Evolutionary conservation across 441 rosid genomes (phyloP), one percentile per base, ranked within the genome.

Genomic region (Populus trichocarpa): DNA sequence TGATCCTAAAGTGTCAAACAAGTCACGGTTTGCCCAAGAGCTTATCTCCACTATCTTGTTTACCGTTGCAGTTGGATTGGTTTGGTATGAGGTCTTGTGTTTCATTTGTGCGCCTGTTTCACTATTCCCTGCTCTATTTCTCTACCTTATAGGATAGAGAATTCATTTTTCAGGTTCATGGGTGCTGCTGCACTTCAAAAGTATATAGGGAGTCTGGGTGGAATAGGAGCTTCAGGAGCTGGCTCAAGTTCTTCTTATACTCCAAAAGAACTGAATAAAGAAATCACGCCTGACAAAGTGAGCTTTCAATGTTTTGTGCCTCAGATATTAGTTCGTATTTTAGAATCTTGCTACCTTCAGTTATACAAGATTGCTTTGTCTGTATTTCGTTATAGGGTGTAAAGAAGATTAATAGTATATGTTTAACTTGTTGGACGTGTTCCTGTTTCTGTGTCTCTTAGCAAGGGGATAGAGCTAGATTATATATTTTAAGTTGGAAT

Each of bases 191-290:
- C 97, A 53, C 94, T 94, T 77, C 97, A 93, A 79, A 94, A 90
- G 87, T 96, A 94, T 82, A 85, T 93, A 73, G 99, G 96, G 74
- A 90, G 96, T 87, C 84, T 93, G 74, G 98, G 98, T 83, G 98
- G 99, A 76, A 93, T 96, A 74, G 99, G 98, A 84, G 74, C 98
- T 79, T 94, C 99, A 63, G 98, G 99, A 73, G 98, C 93, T 82
- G 98, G 99, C 74, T 96, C 99, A 38, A 90, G 93, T 85, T 94
- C 98, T 82, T 94, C 97, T 69, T 94, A 91, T 85, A 33, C 97
- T 68, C 93, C 99, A 46, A 96, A 96, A 84, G 99, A 96, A 71
- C 74, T 90, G 81, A 96, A 94, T 86, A 94, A 92, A 87, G 98
- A 96, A 87, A 88, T 91, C 79, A 90, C 76, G 77, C 99, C 99